Evolutionary conservation across 78 protist genomes (phyloP), one percentile per base, ranked within the genome.

Genomic region (Polysphondylium violaceum): DNA sequence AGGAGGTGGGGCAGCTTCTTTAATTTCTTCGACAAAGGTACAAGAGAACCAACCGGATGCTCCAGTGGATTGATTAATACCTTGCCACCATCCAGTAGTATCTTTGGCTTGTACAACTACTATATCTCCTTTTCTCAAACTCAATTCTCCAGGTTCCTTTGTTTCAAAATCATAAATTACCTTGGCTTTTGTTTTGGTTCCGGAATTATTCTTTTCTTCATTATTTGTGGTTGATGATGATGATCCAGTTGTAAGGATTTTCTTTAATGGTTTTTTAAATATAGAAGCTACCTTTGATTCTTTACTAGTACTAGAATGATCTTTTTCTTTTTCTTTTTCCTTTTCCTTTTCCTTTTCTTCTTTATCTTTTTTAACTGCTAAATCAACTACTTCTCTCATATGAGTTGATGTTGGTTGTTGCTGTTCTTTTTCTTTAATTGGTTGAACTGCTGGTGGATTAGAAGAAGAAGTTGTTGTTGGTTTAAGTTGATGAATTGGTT

Each of bases 71-170:
- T 38, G 76, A 56, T 79, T 79, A 17, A 36, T 33, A 38, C 93
- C 93, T 74, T 87, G 85, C 93, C 93, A 87, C 93, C 93, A 87
- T 16, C 79, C 79, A 14, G 76, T 35, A 12, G 61, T 0, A 75
- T 87, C 93, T 25, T 87, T 77, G 21, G 63, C 21, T 3, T 41
- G 6, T 35, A 87, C 60, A 1, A 60, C 35, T 25, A 87, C 47
- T 12, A 64, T 87, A 7, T 87, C 93, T n/a, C 93, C 93, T 21
- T 43, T 58, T 31, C 61, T 87, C 44, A 87, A 36, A 35, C 41
- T 11, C 27, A 87, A 63, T 41, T 87, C 93, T 27, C 73, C 68
- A 40, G 74, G 78, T 47, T 87, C 64, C 14, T 74, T 73, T 8
- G 76, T 79, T 25, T 64, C 77, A 38, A 79, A 79, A 31, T 79